Base-by-base conservation (phyloP, 1,284 basidiomycete genomes). In the Entoloma clypeatum region DNA sequence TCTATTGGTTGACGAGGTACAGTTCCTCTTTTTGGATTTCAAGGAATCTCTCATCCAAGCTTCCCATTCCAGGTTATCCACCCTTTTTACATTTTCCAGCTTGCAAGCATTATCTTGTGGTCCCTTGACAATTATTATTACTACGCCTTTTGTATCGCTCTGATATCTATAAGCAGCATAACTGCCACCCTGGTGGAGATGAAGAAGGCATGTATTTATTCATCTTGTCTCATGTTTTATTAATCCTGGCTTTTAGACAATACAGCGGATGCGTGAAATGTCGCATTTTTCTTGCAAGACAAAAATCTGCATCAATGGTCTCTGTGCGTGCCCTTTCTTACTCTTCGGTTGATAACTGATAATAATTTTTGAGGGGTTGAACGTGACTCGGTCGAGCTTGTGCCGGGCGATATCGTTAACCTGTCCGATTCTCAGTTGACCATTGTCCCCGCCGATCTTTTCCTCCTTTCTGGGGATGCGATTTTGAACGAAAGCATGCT, bases 401-500 rank as follows among this genome's bases (percentile, higher is more conserved):
- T 98, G 2, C 90, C 94, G 0, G 96, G 96, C 18, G 96, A 99
- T 60, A 74, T 99, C 43, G 75, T 98, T 53, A 92, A 97, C 60
- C 73, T 97, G 7, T 85, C 90, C 9, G 81, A 85, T 36, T 74
- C 89, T 1, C 75, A 79, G 10, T 73, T 96, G 11, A 67, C 79
- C 6, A 68, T 86, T 22, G 77, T 99, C 51, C 96, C 96, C 1
- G 90, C 92, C 9, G 96, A 99, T 61, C 77, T 95, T 49, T 79
- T 97, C 51, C 74, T 98, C 11, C 79, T 99, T 21, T 90, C 89
- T 5, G 95, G 96, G 4, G 96, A 98, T 59, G 92, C 92, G 0
- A 96, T 99, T 49, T 88, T 98, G 43, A 98, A 99, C 61, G 96
- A 99, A 67, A 95, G 92, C 49, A 98, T 98, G 95, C 78, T 99